These are phyloP conservation scores for Aspergillus wentii DNA, from an alignment of 495 filamentous ascomycete species.

Conservation along the genomic window DNA sequence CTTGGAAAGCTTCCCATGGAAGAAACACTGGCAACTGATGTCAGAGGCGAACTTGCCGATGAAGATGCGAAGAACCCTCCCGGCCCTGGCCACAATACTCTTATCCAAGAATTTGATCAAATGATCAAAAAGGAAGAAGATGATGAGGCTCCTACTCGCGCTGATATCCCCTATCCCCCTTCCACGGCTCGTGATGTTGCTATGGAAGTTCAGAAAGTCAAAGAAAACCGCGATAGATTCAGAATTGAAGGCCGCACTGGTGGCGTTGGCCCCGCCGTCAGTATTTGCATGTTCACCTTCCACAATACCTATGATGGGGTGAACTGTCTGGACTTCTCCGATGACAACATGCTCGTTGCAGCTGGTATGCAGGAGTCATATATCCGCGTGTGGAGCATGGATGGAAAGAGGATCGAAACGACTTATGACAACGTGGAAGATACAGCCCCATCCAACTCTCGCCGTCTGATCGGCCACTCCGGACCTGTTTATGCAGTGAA, in stretches of 20 bases:
- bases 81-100: slow-evolving; percentile 52
- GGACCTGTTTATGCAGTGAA: slow-evolving; percentile 84
- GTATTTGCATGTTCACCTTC: slow-evolving; percentile 93
- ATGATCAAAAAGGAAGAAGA: slow-evolving; percentile 88
- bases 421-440: slow-evolving; percentile 38
- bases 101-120: slow-evolving; percentile 75
- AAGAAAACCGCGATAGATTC: slow-evolving; percentile 87
- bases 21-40: slow-evolving; percentile 67
- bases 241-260: slow-evolving; percentile 74
- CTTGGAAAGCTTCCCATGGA: slow-evolving; percentile 82
- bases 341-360: slow-evolving; percentile 78
- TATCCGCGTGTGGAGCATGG: slow-evolving; percentile 86
- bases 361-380: slow-evolving; percentile 89
- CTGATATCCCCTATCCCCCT: slow-evolving; percentile 77
- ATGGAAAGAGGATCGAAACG: slow-evolving; percentile 61
- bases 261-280: slow-evolving; percentile 73
- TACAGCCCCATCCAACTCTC: slow-evolving; percentile 52
- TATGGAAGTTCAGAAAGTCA: slow-evolving; percentile 92
- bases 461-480: slow-evolving; percentile 87
- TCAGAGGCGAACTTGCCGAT: slow-evolving; percentile 76
- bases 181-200: slow-evolving; percentile 83
- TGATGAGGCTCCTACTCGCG: slow-evolving; percentile 71
- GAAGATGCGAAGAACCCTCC: slow-evolving; percentile 71
- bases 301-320: slow-evolving; percentile 89
- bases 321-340: slow-evolving; percentile 88